Evolutionary conservation across 306 rosid genomes (phyloP).

Genomic region (Erythrophleum fordii): DNA sequence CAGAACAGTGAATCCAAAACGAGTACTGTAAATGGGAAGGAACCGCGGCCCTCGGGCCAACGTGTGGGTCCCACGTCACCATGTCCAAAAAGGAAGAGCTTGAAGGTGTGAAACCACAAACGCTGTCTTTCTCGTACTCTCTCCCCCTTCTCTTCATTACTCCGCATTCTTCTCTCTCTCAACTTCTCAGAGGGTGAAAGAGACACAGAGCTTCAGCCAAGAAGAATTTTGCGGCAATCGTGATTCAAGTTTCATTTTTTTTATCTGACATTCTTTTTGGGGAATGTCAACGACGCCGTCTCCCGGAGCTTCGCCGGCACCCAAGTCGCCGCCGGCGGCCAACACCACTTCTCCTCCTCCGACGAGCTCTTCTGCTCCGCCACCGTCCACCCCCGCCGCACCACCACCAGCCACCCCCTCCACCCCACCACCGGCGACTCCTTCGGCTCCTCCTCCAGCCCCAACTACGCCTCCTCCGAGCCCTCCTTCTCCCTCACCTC

Average conservation of each 20-base stretch:
- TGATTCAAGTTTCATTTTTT: not conserved
- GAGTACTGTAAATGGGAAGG: not conserved
- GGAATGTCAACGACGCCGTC: constrained; percentile 36
- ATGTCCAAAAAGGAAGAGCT: not conserved
- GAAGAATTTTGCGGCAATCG: not conserved
- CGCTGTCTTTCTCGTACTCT: not conserved
- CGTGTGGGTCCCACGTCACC: constrained; percentile 7
- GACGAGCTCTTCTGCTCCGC: constrained; percentile 14
- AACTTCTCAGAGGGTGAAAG: not conserved
- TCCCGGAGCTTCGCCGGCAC: constrained; percentile 54
- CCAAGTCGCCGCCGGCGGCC: constrained; percentile 47
- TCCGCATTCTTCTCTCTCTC: not conserved
- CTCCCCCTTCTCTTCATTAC: not conserved
- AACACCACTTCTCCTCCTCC: constrained; percentile 39
- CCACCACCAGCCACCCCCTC: constrained; percentile 7
- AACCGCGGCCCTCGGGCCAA: not conserved
- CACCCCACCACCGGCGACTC: constrained; percentile 31
- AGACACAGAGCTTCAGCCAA: not conserved
- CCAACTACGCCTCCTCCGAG: not conserved
- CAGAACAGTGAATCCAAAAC: not conserved
- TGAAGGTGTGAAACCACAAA: not conserved
- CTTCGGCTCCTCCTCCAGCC: not conserved
- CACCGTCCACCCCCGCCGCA: constrained; percentile 30
- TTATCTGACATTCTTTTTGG: not conserved
- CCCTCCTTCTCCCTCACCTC: constrained; percentile 12